Evolutionary conservation across 2,329 filamentous ascomycete genomes (phyloP), one percentile per base, ranked within the genome.

Genomic region (Aspergillus chevalieri): DNA sequence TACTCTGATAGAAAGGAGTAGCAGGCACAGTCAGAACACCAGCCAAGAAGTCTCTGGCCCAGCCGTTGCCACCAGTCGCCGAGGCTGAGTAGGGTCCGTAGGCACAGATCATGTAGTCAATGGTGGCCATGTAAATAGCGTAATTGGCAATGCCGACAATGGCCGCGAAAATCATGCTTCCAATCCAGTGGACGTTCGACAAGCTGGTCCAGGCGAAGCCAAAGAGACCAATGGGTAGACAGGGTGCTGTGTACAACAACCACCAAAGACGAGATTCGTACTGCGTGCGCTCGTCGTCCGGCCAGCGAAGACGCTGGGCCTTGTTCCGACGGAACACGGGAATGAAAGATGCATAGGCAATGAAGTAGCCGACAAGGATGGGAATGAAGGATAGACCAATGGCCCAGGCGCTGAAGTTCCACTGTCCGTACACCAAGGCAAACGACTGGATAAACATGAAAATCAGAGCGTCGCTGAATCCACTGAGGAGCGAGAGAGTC

Each of bases 361-460:
- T 59, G 48, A 83, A 55, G 57, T 85, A 86, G 1, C 80, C 81
- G 15, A 82, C 57, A 38, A 80, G 62, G 44, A 82, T 74, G 1
- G 81, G 73, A 38, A 83, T 68, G 65, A 84, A 82, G 1, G 76
- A 68, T 38, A 81, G 67, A 24, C 77, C 78, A 28, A 75, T 66
- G 9, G 70, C 62, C 38, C 77, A 64, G 10, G 69, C 71, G 34
- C 71, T 67, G 64, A 86, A 85, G 24, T 71, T 58, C 78, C 80
- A 85, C 53, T 84, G 75, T 39, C 73, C 64, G 54, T 83, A 83
- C 3, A 86, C 82, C 0, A 80, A 72, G 2, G 70, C 66, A 52
- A 84, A 84, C 0, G 78, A 81, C 59, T 85, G 79, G 36, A 85
- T 76, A 64, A 84, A 84, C 69, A 81, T 83, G 68, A 85, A 85